Percentiles rank a stretch among this genome's conserved stretches.
phyloP scores from a whole-genome alignment of 768 basidiomycete species.

The Fomitopsis pulvina region DNA sequence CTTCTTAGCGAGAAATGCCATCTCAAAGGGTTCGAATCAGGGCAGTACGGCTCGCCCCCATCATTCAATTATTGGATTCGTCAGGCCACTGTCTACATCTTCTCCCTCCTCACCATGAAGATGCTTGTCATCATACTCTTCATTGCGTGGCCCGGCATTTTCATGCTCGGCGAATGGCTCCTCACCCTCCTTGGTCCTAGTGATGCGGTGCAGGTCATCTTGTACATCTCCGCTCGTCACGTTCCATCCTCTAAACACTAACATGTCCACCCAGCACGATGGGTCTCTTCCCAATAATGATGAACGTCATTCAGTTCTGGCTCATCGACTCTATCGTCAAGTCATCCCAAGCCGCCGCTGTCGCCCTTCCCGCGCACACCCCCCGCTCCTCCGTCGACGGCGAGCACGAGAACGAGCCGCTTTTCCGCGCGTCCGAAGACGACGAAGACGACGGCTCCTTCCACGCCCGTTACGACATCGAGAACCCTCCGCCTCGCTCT shows the following conservation, averaged over 20 bases:
- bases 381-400: slow-evolving; percentile 29
- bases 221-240: slow-evolving; percentile 45
- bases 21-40: slow-evolving; percentile 76
- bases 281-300: slow-evolving; percentile 85
- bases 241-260: not conserved
- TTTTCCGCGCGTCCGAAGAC: slow-evolving; percentile 46
- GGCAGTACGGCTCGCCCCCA: slow-evolving; percentile 85
- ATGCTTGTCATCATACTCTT: slow-evolving; percentile 78
- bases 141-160: slow-evolving; percentile 61
- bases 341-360: slow-evolving; percentile 31
- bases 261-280: slow-evolving; percentile 50
- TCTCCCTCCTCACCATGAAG: slow-evolving; percentile 83
- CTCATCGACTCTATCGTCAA: slow-evolving; percentile 92
- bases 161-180: slow-evolving; percentile 78
- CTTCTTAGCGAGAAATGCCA: slow-evolving; percentile 56
- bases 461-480: slow-evolving; percentile 33
- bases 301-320: slow-evolving; percentile 93
- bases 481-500: slow-evolving; percentile 33
- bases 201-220: slow-evolving; percentile 67
- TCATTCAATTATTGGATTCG: slow-evolving; percentile 64
- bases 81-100: slow-evolving; percentile 77
- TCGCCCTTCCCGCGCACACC: slow-evolving; percentile 34
- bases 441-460: slow-evolving; percentile 40
- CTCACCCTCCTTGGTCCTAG: slow-evolving; percentile 70
- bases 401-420: slow-evolving; percentile 47